Percentiles rank a stretch among this genome's conserved stretches.
These are phyloP conservation scores for Sclerotinia trifoliorum DNA, from an alignment of 2,329 filamentous ascomycete species.

Conservation along the genomic window DNA sequence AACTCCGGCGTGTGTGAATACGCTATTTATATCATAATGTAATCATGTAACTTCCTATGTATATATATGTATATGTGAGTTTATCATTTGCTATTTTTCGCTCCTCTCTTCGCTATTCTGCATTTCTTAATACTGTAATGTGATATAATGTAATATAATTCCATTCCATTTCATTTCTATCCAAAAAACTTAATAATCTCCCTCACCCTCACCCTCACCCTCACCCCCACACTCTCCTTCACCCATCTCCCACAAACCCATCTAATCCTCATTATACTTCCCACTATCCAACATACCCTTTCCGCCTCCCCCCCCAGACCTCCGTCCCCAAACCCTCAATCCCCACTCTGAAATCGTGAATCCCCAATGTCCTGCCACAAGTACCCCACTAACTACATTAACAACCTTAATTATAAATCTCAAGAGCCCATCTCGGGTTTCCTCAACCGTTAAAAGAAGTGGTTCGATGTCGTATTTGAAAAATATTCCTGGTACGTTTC, in stretches of 20 bases:
- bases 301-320: slow-evolving; percentile 37
- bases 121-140: background rate
- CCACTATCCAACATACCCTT: slow-evolving; percentile 42
- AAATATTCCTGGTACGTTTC: slow-evolving; percentile 81
- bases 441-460: slow-evolving; percentile 80
- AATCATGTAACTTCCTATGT: no score
- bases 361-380: slow-evolving; percentile 92
- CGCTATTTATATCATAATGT: background rate
- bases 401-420: slow-evolving; percentile 77
- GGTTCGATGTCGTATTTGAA: slow-evolving; percentile 99
- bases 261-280: slow-evolving; percentile 31
- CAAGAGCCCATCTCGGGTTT: slow-evolving; percentile 74
- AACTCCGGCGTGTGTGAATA: background rate
- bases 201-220: no score
- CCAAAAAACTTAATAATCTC: background rate
- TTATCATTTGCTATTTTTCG: background rate
- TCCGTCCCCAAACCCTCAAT: slow-evolving; percentile 51
- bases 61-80: background rate
- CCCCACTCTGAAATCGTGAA: slow-evolving; percentile 82
- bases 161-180: background rate
- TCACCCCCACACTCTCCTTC: no score
- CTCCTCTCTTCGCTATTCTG: background rate
- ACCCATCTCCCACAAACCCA: background rate
- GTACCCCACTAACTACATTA: slow-evolving; percentile 85
- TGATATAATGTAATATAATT: background rate